These are phyloP conservation scores for Rubia yunnanensis DNA, from an alignment of 257 asterid species.

Conservation along the genomic window DNA sequence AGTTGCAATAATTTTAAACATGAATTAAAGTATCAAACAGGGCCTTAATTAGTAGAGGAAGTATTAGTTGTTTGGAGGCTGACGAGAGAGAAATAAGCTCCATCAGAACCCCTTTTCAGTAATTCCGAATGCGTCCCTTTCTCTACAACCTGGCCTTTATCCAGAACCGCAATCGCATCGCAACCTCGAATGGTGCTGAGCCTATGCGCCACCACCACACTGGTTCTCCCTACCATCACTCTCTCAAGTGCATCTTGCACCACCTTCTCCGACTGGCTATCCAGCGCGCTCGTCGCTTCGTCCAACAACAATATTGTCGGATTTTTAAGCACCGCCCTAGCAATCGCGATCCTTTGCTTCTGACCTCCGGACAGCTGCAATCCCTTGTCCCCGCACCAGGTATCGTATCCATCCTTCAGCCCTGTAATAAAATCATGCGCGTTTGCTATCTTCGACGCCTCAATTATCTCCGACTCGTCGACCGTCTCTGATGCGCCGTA, in stretches of 20 bases:
- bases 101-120: slow-evolving; percentile 43
- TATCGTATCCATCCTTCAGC: slow-evolving; percentile 58
- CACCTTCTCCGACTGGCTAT: slow-evolving; percentile 65
- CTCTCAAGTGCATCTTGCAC: slow-evolving; percentile 58
- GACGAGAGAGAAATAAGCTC: slow-evolving; percentile 60
- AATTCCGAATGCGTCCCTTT: slow-evolving; percentile 61
- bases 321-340: slow-evolving; percentile 45
- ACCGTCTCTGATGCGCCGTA: slow-evolving; percentile 50
- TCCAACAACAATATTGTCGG: neutral
- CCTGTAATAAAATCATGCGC: slow-evolving; percentile 75
- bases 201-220: slow-evolving; percentile 1
- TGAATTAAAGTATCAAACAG: neutral
- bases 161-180: neutral
- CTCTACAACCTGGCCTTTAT: neutral
- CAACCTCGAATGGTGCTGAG: neutral
- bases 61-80: slow-evolving; percentile 33
- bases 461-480: slow-evolving; percentile 49
- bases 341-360: slow-evolving; percentile 78
- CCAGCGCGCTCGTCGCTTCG: slow-evolving; percentile 75
- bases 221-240: slow-evolving; percentile 2
- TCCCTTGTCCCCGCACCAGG: slow-evolving; percentile 79
- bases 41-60: neutral
- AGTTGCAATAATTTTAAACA: too few species aligned
- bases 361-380: slow-evolving; percentile 83
- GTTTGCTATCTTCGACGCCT: slow-evolving; percentile 72